phyloP scores from a whole-genome alignment of 345 rosid genomes.

The Arabidopsis arenosa region DNA sequence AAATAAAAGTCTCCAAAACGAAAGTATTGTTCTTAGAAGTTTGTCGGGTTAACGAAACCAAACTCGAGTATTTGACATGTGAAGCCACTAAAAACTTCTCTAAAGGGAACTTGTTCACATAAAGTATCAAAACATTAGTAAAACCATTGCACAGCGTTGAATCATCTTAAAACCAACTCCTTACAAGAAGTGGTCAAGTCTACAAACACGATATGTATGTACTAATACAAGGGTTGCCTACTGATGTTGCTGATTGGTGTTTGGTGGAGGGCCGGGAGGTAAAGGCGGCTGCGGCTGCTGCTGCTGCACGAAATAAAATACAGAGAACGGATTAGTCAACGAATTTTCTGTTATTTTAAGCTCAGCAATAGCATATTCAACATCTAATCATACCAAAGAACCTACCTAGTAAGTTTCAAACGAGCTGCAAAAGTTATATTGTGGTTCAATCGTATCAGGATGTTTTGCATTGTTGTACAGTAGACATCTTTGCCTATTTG shows the following conservation, averaged over 20 bases:
- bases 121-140: constrained; percentile 16
- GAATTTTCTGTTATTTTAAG: background rate
- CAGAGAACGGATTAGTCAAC: background rate
- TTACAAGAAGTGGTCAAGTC: constrained; percentile 10
- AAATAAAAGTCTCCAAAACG: background rate
- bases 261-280: constrained; percentile 44
- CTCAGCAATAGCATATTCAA: background rate
- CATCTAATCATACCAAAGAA: constrained; percentile 6
- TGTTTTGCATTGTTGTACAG: background rate
- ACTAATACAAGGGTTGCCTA: constrained; percentile 37
- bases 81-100: constrained; percentile 19
- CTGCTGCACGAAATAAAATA: constrained; percentile 33
- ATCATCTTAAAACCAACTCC: constrained; percentile 17
- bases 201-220: constrained; percentile 37
- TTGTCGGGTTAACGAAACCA: constrained; percentile 19
- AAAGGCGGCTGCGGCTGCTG: constrained; percentile 46
- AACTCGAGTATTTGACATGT: constrained; percentile 15
- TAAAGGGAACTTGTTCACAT: constrained; percentile 17
- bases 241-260: constrained; percentile 42
- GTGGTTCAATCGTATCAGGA: constrained; percentile 9
- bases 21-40: background rate
- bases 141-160: constrained; percentile 28
- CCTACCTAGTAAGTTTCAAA: constrained; percentile 19
- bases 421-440: background rate
- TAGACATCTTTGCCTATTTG: constrained; percentile 8